phyloP scores from a whole-genome alignment of 2,329 filamentous ascomycete species.

The Byssoonygena ceratinophila region DNA sequence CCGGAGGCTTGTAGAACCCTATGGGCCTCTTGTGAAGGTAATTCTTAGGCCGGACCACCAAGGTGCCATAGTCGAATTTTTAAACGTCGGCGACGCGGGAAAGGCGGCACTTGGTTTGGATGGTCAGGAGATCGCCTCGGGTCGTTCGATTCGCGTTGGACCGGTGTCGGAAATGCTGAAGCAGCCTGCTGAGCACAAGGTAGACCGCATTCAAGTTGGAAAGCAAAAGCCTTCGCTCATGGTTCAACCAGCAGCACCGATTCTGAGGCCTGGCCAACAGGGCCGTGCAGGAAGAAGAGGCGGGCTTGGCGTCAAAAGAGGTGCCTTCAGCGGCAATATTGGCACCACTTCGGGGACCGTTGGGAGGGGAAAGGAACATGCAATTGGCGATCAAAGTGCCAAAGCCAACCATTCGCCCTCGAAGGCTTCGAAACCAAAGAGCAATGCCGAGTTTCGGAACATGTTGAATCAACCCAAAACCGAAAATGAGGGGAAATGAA shows the following conservation, averaged over 20 bases:
- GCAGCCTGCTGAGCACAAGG: slow-evolving; percentile 34
- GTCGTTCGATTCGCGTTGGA: slow-evolving; percentile 38
- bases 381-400: no score
- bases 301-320: slow-evolving; percentile 40
- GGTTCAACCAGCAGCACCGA: slow-evolving; percentile 27
- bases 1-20: slow-evolving; percentile 57
- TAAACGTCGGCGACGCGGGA: slow-evolving; percentile 58
- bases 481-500: slow-evolving; percentile 13
- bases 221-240: slow-evolving; percentile 22
- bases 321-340: not conserved
- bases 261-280: slow-evolving; percentile 40
- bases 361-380: no score
- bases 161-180: slow-evolving; percentile 43
- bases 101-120: slow-evolving; percentile 42
- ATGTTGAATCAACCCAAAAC: slow-evolving; percentile 36
- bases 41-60: slow-evolving; percentile 69
- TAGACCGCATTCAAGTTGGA: slow-evolving; percentile 30
- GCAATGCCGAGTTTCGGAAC: slow-evolving; percentile 48
- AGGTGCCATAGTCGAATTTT: slow-evolving; percentile 77
- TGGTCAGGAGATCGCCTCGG: slow-evolving; percentile 37
- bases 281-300: slow-evolving; percentile 37
- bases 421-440: slow-evolving; percentile 34
- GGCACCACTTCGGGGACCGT: not conserved
- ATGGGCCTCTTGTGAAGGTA: slow-evolving; percentile 63
- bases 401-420: not conserved